Percentiles rank a stretch among this genome's conserved stretches.
phyloP scores from a whole-genome alignment of 768 basidiomycete genomes.

The Butyriboletus loyo region DNA sequence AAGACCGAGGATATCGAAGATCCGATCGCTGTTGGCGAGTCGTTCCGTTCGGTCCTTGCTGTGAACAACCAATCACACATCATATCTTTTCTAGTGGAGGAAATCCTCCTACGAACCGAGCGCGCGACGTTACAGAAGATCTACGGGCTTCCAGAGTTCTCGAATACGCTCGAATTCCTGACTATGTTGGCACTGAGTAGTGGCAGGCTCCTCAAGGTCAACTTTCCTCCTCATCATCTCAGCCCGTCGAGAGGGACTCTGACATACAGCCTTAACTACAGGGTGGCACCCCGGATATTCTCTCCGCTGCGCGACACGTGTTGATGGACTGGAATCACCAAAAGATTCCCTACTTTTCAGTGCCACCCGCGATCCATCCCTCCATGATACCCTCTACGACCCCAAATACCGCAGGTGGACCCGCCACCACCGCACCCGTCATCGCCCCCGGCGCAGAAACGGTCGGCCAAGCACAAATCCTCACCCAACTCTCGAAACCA shows the following conservation, averaged over 20 bases:
- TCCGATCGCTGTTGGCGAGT: constrained; percentile 81
- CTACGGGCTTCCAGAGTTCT: constrained; percentile 79
- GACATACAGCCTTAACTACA: constrained; percentile 22
- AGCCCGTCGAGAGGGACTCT: neutral
- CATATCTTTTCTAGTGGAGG: constrained; percentile 58
- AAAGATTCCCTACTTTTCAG: constrained; percentile 87
- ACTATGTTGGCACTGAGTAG: constrained; percentile 84
- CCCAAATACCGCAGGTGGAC: constrained; percentile 34
- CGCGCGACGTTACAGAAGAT: constrained; percentile 71
- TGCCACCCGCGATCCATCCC: constrained; percentile 75
- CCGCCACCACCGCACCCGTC: neutral
- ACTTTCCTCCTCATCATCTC: neutral
- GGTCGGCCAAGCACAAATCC: constrained; percentile 78
- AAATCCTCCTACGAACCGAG: constrained; percentile 76
- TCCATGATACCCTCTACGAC: constrained; percentile 60
- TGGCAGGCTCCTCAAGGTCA: constrained; percentile 81
- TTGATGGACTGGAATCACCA: constrained; percentile 94
- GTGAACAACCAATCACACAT: neutral
- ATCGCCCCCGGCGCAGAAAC: constrained; percentile 74
- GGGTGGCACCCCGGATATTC: constrained; percentile 91
- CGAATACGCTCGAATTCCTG: constrained; percentile 75
- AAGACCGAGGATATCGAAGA: constrained; percentile 91
- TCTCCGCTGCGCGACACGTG: constrained; percentile 76
- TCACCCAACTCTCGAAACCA: constrained; percentile 66
- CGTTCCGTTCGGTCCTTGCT: neutral